phyloP scores from a whole-genome alignment of 2,329 filamentous ascomycete species.

The Exophiala xenobiotica region DNA sequence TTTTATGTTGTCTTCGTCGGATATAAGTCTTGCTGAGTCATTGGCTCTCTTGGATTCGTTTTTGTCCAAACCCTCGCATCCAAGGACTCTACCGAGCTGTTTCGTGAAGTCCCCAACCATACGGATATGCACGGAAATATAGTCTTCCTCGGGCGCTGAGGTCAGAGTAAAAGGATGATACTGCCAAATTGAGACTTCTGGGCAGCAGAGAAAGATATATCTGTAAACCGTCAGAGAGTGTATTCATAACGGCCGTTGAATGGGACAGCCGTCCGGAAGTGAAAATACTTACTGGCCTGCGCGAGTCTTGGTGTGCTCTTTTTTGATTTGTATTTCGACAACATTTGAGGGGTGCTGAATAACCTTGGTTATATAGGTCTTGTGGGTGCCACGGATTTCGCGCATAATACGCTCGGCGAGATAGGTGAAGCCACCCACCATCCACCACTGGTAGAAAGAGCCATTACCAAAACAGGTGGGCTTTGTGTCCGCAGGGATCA shows the following conservation, averaged over 20 bases:
- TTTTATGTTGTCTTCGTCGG: conserved; percentile 46
- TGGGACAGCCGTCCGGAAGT: background rate
- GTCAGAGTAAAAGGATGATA: conserved; percentile 87
- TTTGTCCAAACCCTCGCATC: conserved; percentile 57
- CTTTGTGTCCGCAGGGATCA: conserved; percentile 81
- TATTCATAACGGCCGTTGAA: background rate
- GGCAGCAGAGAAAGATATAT: conserved; percentile 78
- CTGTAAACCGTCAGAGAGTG: no score
- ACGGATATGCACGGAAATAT: conserved; percentile 82
- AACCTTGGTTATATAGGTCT: conserved; percentile 84
- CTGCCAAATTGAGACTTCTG: conserved; percentile 82
- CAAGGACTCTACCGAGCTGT: conserved; percentile 66
- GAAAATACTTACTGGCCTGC: conserved; percentile 73
- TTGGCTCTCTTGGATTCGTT: conserved; percentile 35
- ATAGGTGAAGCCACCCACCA: conserved; percentile 78
- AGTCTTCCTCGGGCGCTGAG: conserved; percentile 84
- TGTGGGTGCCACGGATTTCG: conserved; percentile 76
- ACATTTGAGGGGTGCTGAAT: conserved; percentile 87
- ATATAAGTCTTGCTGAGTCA: background rate
- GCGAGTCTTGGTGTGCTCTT: conserved; percentile 76
- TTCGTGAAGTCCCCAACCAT: conserved; percentile 78
- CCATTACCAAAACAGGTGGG: conserved; percentile 75
- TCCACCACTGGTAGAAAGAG: conserved; percentile 89
- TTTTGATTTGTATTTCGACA: conserved; percentile 92
- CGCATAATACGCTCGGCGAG: conserved; percentile 75